These are phyloP conservation scores for Bipolaris cookei DNA, from an alignment of 2,329 filamentous ascomycete genomes.

Conservation along the genomic window DNA sequence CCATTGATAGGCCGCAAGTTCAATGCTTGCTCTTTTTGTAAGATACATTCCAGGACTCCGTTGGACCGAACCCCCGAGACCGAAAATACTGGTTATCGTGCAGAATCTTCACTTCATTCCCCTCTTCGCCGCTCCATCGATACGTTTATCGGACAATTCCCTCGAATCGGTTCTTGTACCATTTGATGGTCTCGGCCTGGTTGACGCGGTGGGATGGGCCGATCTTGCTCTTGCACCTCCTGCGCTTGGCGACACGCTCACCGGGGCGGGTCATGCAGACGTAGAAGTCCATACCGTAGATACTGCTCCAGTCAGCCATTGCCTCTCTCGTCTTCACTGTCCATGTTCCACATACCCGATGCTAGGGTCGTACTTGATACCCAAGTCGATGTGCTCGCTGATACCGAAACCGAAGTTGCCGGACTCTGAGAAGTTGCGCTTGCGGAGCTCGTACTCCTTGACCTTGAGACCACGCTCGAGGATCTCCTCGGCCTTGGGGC, in stretches of 20 bases:
- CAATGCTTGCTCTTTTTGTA: conserved; percentile 50
- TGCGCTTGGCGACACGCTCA: conserved; percentile 95
- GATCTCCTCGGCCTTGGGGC: conserved; percentile 99
- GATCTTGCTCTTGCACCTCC: conserved; percentile 85
- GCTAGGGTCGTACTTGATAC: conserved; percentile 75
- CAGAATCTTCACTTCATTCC: conserved; percentile 42
- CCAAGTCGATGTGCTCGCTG: conserved; percentile 99
- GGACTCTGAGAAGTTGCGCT: conserved; percentile 99
- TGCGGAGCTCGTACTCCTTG: conserved; percentile 99
- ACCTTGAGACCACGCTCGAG: conserved; percentile 99
- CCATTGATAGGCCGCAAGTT: conserved; percentile 56
- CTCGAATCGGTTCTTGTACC: conserved; percentile 96
- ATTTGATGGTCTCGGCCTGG: conserved; percentile 95
- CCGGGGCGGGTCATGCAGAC: conserved; percentile 99
- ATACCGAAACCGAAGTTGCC: conserved; percentile 98
- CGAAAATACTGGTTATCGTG: conserved; percentile 48
- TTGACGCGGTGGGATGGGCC: conserved; percentile 91
- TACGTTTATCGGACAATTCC: conserved; percentile 93
- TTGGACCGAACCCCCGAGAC: conserved; percentile 47
- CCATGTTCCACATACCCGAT: conserved; percentile 43
- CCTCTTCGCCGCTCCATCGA: conserved; percentile 29
- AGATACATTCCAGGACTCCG: conserved; percentile 51
- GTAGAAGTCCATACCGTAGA: conserved; percentile 96
- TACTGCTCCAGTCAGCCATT: conserved; percentile 42
- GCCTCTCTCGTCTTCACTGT: neutral